Conservation (phyloP, 2,329 filamentous ascomycete species). For the Fusarium duplospermum region DNA sequence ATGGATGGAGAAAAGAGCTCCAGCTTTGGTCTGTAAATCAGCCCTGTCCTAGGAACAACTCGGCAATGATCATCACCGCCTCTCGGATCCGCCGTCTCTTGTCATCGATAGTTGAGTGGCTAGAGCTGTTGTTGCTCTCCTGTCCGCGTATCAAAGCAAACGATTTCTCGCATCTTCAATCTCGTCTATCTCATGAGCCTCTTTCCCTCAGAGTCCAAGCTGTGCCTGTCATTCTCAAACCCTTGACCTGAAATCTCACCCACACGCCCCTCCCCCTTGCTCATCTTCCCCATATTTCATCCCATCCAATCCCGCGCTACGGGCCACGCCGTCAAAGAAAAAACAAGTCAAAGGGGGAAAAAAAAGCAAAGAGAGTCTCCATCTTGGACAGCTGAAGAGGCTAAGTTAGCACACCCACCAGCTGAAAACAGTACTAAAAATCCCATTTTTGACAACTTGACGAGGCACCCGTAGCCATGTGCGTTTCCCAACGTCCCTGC, state of each 20-base stretch:
- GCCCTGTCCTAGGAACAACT: constrained; percentile 14
- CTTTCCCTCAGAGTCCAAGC: not conserved
- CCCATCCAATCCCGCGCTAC: not conserved
- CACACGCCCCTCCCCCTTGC: not conserved
- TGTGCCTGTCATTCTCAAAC: not conserved
- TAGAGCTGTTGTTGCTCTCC: not conserved
- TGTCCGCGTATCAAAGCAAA: not conserved
- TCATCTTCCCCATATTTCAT: not conserved
- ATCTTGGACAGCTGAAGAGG: not conserved
- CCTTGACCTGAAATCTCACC: not conserved
- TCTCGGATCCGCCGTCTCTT: constrained; percentile 6
- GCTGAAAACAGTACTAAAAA: not conserved
- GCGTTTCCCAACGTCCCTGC: constrained; percentile 39
- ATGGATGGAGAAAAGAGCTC: not conserved
- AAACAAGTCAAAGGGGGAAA: not conserved
- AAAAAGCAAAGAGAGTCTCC: not conserved
- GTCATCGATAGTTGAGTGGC: not conserved
- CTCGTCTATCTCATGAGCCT: constrained; percentile 8
- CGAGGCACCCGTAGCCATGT: constrained; percentile 25
- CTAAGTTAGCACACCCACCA: not conserved
- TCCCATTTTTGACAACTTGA: not conserved
- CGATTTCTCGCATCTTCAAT: constrained; percentile 9
- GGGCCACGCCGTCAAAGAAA: not conserved
- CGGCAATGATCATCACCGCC: constrained; percentile 10
- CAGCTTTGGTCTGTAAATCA: constrained; percentile 4